These are phyloP conservation scores for Erysimum cheiranthoides DNA, from an alignment of 345 rosid genomes.

Conservation along the genomic window DNA sequence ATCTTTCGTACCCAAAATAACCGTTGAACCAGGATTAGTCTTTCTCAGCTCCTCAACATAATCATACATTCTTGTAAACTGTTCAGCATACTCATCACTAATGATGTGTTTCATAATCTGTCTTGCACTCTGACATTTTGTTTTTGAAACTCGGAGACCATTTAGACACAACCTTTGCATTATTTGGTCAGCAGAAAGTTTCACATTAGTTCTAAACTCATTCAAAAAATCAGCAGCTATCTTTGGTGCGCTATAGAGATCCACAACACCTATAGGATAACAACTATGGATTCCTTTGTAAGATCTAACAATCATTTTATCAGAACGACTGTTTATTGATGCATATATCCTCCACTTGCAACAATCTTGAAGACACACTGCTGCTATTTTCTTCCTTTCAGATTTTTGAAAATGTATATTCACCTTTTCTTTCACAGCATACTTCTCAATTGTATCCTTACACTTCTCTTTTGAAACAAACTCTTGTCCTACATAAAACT, in stretches of 20 bases:
- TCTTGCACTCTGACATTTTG: too few species aligned
- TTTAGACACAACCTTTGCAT: too few species aligned
- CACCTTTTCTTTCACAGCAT: not conserved
- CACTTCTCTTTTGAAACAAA: not conserved
- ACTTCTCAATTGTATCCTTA: not conserved
- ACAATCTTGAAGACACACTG: not conserved
- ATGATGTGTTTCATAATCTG: not conserved
- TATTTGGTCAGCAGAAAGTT: too few species aligned
- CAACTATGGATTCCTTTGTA: not conserved
- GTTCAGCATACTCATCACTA: constrained; percentile 14
- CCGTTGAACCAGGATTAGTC: not conserved
- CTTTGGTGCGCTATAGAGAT: not conserved
- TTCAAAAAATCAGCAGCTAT: not conserved
- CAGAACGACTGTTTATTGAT: not conserved
- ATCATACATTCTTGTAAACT: constrained; percentile 13
- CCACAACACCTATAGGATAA: not conserved
- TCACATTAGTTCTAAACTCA: not conserved
- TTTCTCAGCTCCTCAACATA: not conserved
- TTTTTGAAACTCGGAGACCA: too few species aligned
- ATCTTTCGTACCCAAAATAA: not conserved
- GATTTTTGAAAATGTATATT: not conserved
- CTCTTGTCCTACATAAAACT: not conserved
- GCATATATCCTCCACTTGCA: not conserved
- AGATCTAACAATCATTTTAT: not conserved
- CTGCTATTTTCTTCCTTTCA: not conserved